These are phyloP conservation scores for Starmera quercuum DNA, from an alignment of 805 yeast species.

Conservation along the genomic window DNA sequence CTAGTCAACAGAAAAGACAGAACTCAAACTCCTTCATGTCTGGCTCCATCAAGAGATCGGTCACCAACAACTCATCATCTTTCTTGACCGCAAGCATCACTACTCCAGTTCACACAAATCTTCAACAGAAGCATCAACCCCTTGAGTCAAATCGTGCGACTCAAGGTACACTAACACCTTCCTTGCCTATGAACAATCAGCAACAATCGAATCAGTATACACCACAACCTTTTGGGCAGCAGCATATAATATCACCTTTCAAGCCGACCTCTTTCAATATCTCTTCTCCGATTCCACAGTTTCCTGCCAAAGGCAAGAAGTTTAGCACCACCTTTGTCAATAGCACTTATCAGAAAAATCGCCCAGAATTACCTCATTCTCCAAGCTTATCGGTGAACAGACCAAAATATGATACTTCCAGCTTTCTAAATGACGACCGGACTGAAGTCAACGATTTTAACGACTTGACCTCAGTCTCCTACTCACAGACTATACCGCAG, in stretches of 20 bases:
- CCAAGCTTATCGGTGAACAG: constrained; percentile 7
- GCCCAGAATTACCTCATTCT: constrained; percentile 3
- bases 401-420: constrained; percentile 9
- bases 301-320: constrained; percentile 5
- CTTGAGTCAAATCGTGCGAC: not conserved
- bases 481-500: constrained; percentile 2
- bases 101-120: not conserved
- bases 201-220: not conserved
- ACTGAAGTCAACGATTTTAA: constrained; percentile 14
- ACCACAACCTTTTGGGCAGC: constrained; percentile 2
- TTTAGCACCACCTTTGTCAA: constrained; percentile 4
- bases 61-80: constrained; percentile 1
- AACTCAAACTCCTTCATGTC: constrained; percentile 3
- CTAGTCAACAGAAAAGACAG: constrained; percentile 5
- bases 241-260: constrained; percentile 1
- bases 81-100: not conserved
- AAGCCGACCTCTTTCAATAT: constrained; percentile 1
- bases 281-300: constrained; percentile 1
- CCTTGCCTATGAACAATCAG: not conserved
- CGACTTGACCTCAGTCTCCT: constrained; percentile 10
- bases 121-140: not conserved
- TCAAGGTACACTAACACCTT: not conserved
- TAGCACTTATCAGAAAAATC: not conserved
- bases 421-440: constrained; percentile 14
- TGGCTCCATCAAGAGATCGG: constrained; percentile 2